phyloP scores from a whole-genome alignment of 163 green algal species.

The Chlamydomonas reinhardtii region DNA sequence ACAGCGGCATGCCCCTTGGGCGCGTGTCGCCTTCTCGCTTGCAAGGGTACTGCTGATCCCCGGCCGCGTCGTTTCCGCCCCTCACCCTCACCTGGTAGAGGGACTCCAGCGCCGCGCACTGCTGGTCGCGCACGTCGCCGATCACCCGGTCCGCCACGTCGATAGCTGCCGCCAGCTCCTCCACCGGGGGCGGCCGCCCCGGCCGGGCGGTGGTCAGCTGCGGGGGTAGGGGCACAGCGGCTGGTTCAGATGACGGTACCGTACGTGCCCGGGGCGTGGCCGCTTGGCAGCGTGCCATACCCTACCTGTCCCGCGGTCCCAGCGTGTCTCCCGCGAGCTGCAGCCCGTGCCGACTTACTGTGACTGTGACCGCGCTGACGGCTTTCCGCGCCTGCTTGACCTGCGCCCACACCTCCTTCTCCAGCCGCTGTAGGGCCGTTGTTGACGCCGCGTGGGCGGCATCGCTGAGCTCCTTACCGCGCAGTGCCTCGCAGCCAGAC shows the following conservation, averaged over 20 bases:
- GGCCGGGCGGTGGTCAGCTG: constrained; percentile 5
- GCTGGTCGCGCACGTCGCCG: constrained; percentile 4
- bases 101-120: constrained; percentile 17
- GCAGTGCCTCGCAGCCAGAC: not conserved
- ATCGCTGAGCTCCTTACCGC: not conserved
- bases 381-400: not conserved
- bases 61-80: no score
- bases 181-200: not conserved
- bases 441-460: not conserved
- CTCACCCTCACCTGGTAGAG: constrained; percentile 13
- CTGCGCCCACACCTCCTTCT: constrained; percentile 12
- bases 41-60: no score
- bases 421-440: not conserved
- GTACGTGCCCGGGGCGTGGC: no score
- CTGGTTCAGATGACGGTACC: not conserved
- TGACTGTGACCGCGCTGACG: not conserved
- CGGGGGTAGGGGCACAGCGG: not conserved
- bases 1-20: no score
- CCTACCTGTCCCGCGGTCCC: no score
- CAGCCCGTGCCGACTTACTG: no score
- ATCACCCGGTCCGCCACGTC: constrained; percentile 27
- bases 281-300: no score
- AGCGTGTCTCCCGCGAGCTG: no score
- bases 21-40: no score
- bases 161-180: constrained; percentile 31